Base-by-base conservation (phyloP, 2,329 filamentous ascomycete species). In the Fusarium nelsonii region DNA sequence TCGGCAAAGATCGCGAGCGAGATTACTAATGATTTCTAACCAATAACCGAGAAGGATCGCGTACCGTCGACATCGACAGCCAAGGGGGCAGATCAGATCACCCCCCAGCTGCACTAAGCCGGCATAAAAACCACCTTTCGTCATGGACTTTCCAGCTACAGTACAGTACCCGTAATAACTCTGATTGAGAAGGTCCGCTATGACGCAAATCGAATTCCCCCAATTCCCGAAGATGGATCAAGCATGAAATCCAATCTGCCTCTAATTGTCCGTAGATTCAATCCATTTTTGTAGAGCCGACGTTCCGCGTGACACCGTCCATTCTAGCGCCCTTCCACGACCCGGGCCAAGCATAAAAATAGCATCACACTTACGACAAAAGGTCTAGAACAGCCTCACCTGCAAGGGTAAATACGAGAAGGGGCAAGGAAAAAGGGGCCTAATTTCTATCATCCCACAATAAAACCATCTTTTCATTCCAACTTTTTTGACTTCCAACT, bases 361-460 rank as follows among this genome's bases (percentile, higher is more conserved):
- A 65, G 62, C 15, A 65, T 6, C 40, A 34, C 32, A 43, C 61
- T 63, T 55, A 58, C 34, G 18, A 14, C 16, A 12, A 59, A 23
- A 3, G 36, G 60, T 65, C 62, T 65, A 65, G 53, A 65, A 60
- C 60, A 23, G 26, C 14, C 34, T 41, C 32, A 20, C 20, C n/a
- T 16, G 30, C 45, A 49, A 34, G 61, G 52, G 8, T 50, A 34
- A 37, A 65, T 65, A 65, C 62, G 62, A 65, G 45, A 34, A 37
- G 39, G 44, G 41, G 48, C 26, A 37, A 39, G 57, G 16, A 52
- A 52, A 65, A 65, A 58, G 62, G 62, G 61, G 62, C 48, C 23
- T 41, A 51, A 65, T 65, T 59, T 65, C 55, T 26, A 52, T 40
- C 26, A n/a, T n/a, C 33, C 34, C 28, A 48, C 32, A 49, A 65